Evolutionary conservation across 2,329 filamentous ascomycete species (phyloP), one percentile per base, ranked within the genome.

Genomic region (Zymoseptoria pseudotritici): DNA sequence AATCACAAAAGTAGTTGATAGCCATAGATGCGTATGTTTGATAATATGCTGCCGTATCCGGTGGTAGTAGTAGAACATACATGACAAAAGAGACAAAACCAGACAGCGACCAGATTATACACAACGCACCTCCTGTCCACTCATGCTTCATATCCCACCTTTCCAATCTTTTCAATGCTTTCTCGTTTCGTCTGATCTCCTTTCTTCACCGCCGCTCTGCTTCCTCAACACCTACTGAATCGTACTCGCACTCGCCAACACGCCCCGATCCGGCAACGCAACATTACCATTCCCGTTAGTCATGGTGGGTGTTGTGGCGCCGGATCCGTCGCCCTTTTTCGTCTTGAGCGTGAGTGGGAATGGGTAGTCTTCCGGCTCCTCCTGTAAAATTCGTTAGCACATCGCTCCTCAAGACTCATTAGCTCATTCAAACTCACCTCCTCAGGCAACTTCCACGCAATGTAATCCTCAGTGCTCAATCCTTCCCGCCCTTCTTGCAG

Each of bases 401-500:
- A 7, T n/a, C 51, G 21, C 21, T 36, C 8, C 2, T 29, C 26
- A 29, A 4, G 1, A 29, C 7, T 29, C 8, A 5, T 20, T 52
- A 20, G 10, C 9, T 8, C 10, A 46, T 20, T 42, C 8, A 3
- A 59, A 91, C 92, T 88, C 83, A 97, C 71, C 65, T 73, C 70
- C 57, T 72, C 71, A 89, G 93, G 94, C 61, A 97, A 80, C 78
- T 95, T 96, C 94, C 94, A 99, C 31, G 93, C 89, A 71, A 97
- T 91, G 75, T 99, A 97, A 73, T 99, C 94, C 77, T 99, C 94
- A 0, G 94, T 97, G 78, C 83, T 94, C 67, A 99, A 78, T 0
- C 93, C 92, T 75, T 99, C 94, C 51, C 88, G 88, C 52, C 91
- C 91, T 76, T 99, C 94, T 76, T 97, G 94, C 58, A 99, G 80